Evolutionary conservation across 2,329 filamentous ascomycete species (phyloP).

Genomic region (Pochonia chlamydosporia): DNA sequence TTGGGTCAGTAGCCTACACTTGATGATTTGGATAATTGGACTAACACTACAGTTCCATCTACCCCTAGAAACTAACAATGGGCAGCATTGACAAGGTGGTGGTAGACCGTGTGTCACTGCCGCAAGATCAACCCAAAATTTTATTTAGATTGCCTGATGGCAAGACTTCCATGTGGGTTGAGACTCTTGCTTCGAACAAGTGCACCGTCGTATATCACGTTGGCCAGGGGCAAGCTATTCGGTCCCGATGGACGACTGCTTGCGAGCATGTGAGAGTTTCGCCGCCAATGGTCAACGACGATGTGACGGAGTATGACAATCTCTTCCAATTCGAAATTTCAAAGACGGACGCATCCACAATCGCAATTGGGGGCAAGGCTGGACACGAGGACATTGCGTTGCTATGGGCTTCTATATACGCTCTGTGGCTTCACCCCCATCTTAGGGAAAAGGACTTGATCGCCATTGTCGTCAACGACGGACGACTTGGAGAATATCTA

Average conservation of each 20-base stretch:
- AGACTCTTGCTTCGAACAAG: background rate
- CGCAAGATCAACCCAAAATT: background rate
- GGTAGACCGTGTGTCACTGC: background rate
- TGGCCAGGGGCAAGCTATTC: background rate
- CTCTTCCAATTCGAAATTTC: background rate
- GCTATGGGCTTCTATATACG: slow-evolving; percentile 10
- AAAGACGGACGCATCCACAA: background rate
- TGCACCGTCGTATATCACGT: background rate
- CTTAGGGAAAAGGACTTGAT: slow-evolving; percentile 8
- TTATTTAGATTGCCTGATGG: slow-evolving; percentile 4
- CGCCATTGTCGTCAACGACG: slow-evolving; percentile 7
- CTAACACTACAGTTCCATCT: background rate
- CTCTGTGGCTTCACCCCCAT: slow-evolving; percentile 10
- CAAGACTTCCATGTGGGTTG: slow-evolving; percentile 4
- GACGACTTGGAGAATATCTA: background rate
- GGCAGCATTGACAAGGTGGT: background rate
- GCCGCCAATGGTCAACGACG: slow-evolving; percentile 9
- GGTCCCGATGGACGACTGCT: slow-evolving; percentile 1
- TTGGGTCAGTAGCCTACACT: background rate
- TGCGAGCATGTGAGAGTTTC: slow-evolving; percentile 2
- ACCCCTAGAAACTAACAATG: background rate
- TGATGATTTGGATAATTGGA: background rate
- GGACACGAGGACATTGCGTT: background rate
- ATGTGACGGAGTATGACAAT: background rate
- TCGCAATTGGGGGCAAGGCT: background rate